These are phyloP conservation scores for Pythium brachiatum DNA, from an alignment of 352 stramenopile genomes.

Conservation along the genomic window DNA sequence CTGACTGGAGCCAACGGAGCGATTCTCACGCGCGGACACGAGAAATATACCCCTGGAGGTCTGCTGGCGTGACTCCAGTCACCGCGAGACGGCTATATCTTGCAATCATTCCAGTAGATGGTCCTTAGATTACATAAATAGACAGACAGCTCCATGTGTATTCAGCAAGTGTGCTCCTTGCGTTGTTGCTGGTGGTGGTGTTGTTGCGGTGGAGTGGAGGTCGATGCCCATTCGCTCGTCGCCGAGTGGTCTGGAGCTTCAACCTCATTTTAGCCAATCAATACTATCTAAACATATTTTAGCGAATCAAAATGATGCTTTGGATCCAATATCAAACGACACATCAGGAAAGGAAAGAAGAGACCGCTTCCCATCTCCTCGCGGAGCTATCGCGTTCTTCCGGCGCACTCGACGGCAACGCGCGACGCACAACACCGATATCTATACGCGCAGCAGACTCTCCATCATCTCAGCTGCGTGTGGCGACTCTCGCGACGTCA, in stretches of 20 bases:
- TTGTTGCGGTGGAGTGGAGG: neutral
- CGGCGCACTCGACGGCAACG: neutral
- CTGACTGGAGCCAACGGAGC: neutral
- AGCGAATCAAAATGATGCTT: conserved; percentile 11
- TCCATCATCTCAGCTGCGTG: neutral
- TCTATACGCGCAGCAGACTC: neutral
- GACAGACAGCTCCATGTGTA: too few relatives aligned
- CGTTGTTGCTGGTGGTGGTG: neutral
- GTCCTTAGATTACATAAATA: too few relatives aligned
- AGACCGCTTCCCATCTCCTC: neutral
- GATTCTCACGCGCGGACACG: neutral
- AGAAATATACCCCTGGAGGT: too few relatives aligned
- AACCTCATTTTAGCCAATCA: conserved; percentile 2
- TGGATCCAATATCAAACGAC: neutral
- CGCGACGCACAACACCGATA: neutral
- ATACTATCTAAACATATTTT: neutral
- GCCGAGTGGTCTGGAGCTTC: neutral
- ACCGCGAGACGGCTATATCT: too few relatives aligned
- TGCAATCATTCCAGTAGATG: too few relatives aligned
- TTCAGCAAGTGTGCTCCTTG: neutral
- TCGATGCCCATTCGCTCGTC: too few relatives aligned
- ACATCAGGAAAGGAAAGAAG: neutral
- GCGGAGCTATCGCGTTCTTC: neutral
- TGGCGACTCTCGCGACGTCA: neutral
- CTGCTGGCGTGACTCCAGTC: neutral